These are phyloP conservation scores for Inga oerstediana DNA, from an alignment of 306 rosid species.

Conservation along the genomic window DNA sequence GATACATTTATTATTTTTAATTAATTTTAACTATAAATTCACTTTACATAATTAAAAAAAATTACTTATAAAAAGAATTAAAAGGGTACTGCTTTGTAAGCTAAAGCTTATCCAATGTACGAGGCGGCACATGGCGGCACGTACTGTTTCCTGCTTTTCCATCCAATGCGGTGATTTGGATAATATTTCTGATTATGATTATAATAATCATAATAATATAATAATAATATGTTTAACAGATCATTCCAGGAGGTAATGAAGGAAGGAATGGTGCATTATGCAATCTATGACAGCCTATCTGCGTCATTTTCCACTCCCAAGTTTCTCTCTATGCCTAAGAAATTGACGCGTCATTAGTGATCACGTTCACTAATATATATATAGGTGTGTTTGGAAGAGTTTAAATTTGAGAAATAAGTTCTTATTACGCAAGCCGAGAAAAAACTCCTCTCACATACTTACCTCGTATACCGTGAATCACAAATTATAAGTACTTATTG, in stretches of 20 bases:
- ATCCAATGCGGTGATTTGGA: conserved; percentile 30
- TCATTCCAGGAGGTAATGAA: neutral
- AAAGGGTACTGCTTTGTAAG: too few relatives aligned
- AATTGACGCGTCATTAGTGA: neutral
- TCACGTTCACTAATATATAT: too few relatives aligned
- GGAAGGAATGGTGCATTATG: neutral
- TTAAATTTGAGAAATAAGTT: too few relatives aligned
- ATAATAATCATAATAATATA: neutral
- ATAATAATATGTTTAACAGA: neutral
- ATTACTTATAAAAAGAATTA: too few relatives aligned
- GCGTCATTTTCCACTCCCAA: neutral
- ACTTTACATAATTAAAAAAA: too few relatives aligned
- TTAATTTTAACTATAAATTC: too few relatives aligned
- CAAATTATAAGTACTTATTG: too few relatives aligned
- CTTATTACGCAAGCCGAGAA: too few relatives aligned
- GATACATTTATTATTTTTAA: too few relatives aligned
- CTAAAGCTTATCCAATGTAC: neutral
- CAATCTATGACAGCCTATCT: neutral
- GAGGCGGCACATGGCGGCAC: conserved; percentile 51
- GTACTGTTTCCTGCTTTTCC: conserved; percentile 8
- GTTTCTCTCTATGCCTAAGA: neutral
- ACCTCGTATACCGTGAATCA: too few relatives aligned
- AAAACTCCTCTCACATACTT: too few relatives aligned
- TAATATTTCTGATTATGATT: neutral
- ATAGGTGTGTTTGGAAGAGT: too few relatives aligned